A percentile compares a stretch with the other conserved stretches of the same genome.
phyloP scores from a whole-genome alignment of 169 alveolate genomes.

The Besnoitia besnoiti region DNA sequence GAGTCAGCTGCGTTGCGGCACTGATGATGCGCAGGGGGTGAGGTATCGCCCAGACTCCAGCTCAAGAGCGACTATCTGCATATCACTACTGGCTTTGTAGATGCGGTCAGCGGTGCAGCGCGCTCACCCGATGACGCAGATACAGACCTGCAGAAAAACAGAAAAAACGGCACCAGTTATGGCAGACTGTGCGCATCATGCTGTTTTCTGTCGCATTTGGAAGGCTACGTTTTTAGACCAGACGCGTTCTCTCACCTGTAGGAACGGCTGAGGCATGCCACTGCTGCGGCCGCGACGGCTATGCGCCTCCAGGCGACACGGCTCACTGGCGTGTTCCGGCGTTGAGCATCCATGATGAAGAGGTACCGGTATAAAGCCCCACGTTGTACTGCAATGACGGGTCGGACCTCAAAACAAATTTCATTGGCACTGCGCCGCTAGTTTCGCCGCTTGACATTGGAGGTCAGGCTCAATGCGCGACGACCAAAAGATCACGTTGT shows the following conservation, averaged over 20 bases:
- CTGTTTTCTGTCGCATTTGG: too few relatives aligned
- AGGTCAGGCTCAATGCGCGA: too few relatives aligned
- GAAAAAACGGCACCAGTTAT: not conserved
- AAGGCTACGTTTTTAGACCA: too few relatives aligned
- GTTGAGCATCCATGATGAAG: not conserved
- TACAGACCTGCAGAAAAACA: not conserved
- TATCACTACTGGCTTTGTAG: not conserved
- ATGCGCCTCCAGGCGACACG: conserved; percentile 4
- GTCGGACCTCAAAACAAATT: too few relatives aligned
- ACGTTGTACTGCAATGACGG: too few relatives aligned
- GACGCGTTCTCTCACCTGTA: not conserved
- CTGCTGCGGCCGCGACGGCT: not conserved
- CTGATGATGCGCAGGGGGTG: too few relatives aligned
- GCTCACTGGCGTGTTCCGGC: not conserved
- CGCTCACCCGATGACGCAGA: not conserved
- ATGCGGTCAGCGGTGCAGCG: not conserved
- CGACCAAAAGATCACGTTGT: too few relatives aligned
- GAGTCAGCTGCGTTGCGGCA: too few relatives aligned
- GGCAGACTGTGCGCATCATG: too few relatives aligned
- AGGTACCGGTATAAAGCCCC: not conserved
- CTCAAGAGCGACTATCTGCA: not conserved
- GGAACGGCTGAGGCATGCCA: not conserved
- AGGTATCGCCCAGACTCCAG: too few relatives aligned
- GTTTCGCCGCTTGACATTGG: too few relatives aligned
- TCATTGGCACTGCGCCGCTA: too few relatives aligned